Percentiles rank a stretch among this genome's conserved stretches.
phyloP scores from a whole-genome alignment of 352 stramenopile genomes.

The Pythium diclinum region DNA sequence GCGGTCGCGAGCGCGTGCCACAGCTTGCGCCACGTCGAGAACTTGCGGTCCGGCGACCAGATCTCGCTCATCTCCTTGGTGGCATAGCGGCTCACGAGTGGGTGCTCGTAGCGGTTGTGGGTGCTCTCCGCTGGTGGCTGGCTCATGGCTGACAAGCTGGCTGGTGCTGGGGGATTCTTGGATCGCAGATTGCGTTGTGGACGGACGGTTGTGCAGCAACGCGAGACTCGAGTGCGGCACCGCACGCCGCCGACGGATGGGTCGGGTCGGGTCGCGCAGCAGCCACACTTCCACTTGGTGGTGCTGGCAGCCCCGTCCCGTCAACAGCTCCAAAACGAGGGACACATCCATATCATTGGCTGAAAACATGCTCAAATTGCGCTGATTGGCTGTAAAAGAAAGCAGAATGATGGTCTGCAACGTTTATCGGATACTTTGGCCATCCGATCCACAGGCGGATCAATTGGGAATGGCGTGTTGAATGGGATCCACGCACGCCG shows the following conservation, averaged over 20 bases:
- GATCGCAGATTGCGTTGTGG: conserved; percentile 20
- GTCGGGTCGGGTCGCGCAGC: background rate
- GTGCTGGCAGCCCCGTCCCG: conserved; percentile 25
- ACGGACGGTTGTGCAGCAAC: background rate
- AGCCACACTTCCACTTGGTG: conserved; percentile 12
- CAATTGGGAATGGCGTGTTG: background rate
- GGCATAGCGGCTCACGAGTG: conserved; percentile 93
- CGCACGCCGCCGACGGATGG: conserved; percentile 12
- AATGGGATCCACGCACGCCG: too few relatives aligned
- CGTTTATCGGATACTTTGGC: background rate
- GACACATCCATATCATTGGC: conserved; percentile 8
- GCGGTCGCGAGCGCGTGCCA: conserved; percentile 96
- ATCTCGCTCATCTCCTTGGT: conserved; percentile 99
- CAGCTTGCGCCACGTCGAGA: conserved; percentile 98
- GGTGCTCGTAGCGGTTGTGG: conserved; percentile 88
- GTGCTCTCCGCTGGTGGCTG: conserved; percentile 29
- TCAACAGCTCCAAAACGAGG: conserved; percentile 9
- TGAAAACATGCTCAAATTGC: background rate
- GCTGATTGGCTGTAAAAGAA: conserved; percentile 5
- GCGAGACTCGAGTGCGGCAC: conserved; percentile 12
- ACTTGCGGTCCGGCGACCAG: conserved; percentile 98
- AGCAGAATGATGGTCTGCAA: conserved; percentile 6
- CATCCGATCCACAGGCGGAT: background rate
- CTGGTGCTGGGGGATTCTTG: background rate
- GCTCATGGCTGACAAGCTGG: conserved; percentile 29